Evolutionary conservation across 1,284 basidiomycete species (phyloP), one percentile per base, ranked within the genome.

Genomic region (Flammula alnicola): DNA sequence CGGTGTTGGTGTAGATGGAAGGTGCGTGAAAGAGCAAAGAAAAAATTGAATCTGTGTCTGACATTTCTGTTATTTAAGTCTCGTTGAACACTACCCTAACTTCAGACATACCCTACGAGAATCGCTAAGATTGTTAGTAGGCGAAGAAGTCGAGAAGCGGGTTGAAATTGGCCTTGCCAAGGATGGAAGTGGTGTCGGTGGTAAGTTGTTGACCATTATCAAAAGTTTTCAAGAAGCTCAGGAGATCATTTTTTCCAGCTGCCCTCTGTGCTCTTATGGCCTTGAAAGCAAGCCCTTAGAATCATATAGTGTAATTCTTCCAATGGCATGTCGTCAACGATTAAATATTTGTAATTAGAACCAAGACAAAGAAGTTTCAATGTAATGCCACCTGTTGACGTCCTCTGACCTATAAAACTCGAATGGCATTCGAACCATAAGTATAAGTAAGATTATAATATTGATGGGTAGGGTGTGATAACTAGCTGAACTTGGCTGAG

Each of bases 171-270:
- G 93, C 17, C 69, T 98, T 60, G 96, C 96, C 4, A 98, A 97
- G 72, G 97, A 99, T 64, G 96, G 97, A 19, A 95, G 92, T 65
- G 97, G 96, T 44, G 94, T 96, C 31, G 96, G 96, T 64, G 93
- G 93, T 95, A 69, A 70, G 88, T 55, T 66, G 38, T 38, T 47
- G 40, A 56, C 29, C n/a, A 8, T 41, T 26, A 5, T 20, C 8
- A 25, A 26, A 5, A 9, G 26, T 31, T 44, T 29, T 46, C 22
- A 48, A 30, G n/a, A n/a, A 14, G 36, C 17, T 36, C 23, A 23
- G 48, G 47, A 10, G 20, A 38, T 43, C 49, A 23, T 48, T 47
- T 33, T 29, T 31, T 52, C 12, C 50, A 91, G 89, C 90, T 62
- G 90, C 90, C 16, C 70, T 92, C 41, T 86, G 88, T 61, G 88